Conservation (phyloP, 768 basidiomycete genomes). For the Aureoboletus auriporus region DNA sequence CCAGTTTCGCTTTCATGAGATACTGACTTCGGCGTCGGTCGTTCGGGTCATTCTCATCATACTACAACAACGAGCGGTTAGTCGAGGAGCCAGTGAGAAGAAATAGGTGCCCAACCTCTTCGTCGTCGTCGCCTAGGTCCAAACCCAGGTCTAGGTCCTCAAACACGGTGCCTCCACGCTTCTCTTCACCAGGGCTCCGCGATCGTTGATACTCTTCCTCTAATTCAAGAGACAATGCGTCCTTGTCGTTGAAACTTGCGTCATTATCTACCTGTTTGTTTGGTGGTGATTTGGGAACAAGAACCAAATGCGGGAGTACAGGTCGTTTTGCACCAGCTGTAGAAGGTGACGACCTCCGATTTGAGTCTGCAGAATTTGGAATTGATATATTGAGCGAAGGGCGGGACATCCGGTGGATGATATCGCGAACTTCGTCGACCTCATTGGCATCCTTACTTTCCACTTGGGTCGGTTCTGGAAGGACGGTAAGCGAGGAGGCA, state of each 20-base stretch:
- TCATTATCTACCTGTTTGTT: constrained; percentile 27
- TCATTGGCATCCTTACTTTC: constrained; percentile 31
- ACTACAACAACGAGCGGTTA: constrained; percentile 37
- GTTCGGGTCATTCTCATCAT: constrained; percentile 66
- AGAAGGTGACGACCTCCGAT: constrained; percentile 35
- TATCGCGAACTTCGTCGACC: constrained; percentile 32
- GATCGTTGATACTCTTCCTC: constrained; percentile 27
- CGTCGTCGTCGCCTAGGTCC: constrained; percentile 38
- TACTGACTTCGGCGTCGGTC: constrained; percentile 74
- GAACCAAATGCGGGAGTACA: constrained; percentile 55
- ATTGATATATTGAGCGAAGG: constrained; percentile 32
- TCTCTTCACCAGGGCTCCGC: constrained; percentile 38
- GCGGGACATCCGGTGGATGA: constrained; percentile 39
- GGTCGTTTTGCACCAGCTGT: constrained; percentile 36
- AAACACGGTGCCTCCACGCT: constrained; percentile 43
- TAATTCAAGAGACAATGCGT: constrained; percentile 21
- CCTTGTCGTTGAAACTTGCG: constrained; percentile 11
- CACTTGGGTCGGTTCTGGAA: constrained; percentile 23
- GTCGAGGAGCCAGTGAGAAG: constrained; percentile 1
- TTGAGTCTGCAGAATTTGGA: constrained; percentile 37
- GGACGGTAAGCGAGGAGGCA: constrained; percentile 33
- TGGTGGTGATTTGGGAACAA: constrained; percentile 37
- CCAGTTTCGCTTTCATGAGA: constrained; percentile 68
- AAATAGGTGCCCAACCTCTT: constrained; percentile 33
- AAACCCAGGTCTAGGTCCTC: constrained; percentile 45